Percentiles rank a stretch among this genome's conserved stretches.
These are phyloP conservation scores for Aspergillus kassunensis DNA, from an alignment of 495 filamentous ascomycete species.

Conservation along the genomic window DNA sequence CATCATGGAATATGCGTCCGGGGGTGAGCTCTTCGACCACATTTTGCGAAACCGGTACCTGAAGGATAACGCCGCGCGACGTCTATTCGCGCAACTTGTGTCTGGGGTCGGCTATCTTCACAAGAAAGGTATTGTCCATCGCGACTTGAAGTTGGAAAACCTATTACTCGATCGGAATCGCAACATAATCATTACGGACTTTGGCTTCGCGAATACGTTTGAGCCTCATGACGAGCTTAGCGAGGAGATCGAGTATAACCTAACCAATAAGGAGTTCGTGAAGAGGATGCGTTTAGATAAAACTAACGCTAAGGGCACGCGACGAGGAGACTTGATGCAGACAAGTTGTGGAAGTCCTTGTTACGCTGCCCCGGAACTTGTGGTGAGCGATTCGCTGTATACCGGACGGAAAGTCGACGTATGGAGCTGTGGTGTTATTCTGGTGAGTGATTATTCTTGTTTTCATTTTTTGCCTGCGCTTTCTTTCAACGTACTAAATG, in stretches of 20 bases:
- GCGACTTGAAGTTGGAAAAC: constrained; percentile 97
- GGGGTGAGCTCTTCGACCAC: constrained; percentile 96
- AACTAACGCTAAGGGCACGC: constrained; percentile 78
- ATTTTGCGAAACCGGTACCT: constrained; percentile 95
- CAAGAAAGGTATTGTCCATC: constrained; percentile 98
- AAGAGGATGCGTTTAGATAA: constrained; percentile 73
- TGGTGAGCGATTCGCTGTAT: constrained; percentile 96
- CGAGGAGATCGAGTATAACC: constrained; percentile 84
- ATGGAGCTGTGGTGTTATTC: constrained; percentile 98
- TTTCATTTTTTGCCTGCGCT: not conserved
- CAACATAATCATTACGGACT: constrained; percentile 99
- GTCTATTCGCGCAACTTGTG: constrained; percentile 92
- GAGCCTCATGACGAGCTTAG: constrained; percentile 81
- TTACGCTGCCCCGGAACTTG: constrained; percentile 95
- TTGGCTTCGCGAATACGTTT: constrained; percentile 98
- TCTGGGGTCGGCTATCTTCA: constrained; percentile 97
- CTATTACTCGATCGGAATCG: constrained; percentile 90
- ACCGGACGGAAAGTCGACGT: constrained; percentile 98
- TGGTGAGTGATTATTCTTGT: constrained; percentile 59
- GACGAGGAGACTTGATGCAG: constrained; percentile 62
- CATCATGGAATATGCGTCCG: constrained; percentile 96
- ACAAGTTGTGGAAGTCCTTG: constrained; percentile 63
- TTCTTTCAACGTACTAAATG: not conserved
- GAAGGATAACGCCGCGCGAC: constrained; percentile 84
- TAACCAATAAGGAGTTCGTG: constrained; percentile 80